Percentiles rank a stretch among this genome's conserved stretches.
Evolutionary conservation across 495 filamentous ascomycete genomes (phyloP).

Genomic region (Trichoderma gamsii): DNA sequence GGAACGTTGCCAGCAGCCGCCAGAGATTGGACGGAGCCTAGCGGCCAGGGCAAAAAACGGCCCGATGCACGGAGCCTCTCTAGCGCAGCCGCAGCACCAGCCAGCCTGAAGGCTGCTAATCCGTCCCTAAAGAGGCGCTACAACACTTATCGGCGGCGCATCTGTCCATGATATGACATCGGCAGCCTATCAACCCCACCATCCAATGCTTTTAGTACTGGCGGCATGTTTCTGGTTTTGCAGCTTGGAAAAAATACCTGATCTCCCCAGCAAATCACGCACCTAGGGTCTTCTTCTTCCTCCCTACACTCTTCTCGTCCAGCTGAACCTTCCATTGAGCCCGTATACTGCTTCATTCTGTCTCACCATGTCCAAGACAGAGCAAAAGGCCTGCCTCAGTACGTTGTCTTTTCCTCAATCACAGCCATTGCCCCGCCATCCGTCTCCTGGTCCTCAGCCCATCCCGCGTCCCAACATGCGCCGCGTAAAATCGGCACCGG

Average conservation of each 20-base stretch:
- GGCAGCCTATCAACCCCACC: conserved; percentile 15
- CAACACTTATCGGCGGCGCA: not conserved
- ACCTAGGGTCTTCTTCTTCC: conserved; percentile 21
- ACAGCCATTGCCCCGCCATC: not conserved
- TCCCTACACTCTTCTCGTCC: conserved; percentile 20
- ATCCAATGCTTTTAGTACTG: conserved; percentile 1
- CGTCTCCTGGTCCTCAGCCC: conserved; percentile 14
- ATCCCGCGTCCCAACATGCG: conserved; percentile 17
- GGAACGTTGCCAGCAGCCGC: not conserved
- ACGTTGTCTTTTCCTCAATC: conserved; percentile 36
- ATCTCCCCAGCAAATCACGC: conserved; percentile 22
- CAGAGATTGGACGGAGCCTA: conserved; percentile 8
- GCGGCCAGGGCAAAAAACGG: conserved; percentile 9
- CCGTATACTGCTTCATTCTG: not conserved
- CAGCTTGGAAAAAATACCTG: conserved; percentile 17
- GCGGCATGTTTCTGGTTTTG: conserved; percentile 19
- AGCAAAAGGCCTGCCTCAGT: conserved; percentile 93
- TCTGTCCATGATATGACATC: not conserved
- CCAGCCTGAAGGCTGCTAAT: not conserved
- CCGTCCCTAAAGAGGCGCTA: not conserved
- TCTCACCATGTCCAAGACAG: conserved; percentile 63
- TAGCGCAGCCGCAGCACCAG: not conserved
- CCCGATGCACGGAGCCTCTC: not conserved
- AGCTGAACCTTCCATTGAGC: not conserved
- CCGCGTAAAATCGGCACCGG: conserved; percentile 16